Evolutionary conservation across 257 asterid species (phyloP).

Genomic region (Gentiana dahurica): DNA sequence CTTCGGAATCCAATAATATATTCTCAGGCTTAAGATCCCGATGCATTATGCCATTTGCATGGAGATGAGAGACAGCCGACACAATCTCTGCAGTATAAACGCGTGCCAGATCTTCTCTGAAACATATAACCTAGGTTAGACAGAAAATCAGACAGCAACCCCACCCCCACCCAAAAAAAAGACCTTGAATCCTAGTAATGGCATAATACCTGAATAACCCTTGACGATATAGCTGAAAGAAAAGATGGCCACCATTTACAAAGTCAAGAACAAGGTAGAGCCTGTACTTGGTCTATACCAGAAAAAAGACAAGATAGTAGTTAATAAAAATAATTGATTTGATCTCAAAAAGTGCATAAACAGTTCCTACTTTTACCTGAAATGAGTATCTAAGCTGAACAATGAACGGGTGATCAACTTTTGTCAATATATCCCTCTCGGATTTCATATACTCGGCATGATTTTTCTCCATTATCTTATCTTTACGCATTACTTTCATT

Average conservation of each 20-base stretch:
- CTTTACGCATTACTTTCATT: constrained; percentile 79
- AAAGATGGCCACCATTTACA: constrained; percentile 83
- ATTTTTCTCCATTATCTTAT: constrained; percentile 66
- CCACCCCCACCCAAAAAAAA: neutral
- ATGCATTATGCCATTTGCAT: constrained; percentile 65
- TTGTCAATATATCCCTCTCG: constrained; percentile 70
- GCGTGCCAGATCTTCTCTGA: constrained; percentile 73
- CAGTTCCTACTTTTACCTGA: constrained; percentile 32
- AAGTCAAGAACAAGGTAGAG: constrained; percentile 80
- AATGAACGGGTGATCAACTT: constrained; percentile 60
- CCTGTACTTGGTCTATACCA: constrained; percentile 52
- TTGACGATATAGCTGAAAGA: constrained; percentile 73
- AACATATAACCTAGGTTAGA: constrained; percentile 4
- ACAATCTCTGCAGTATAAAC: constrained; percentile 72
- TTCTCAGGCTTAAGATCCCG: constrained; percentile 87
- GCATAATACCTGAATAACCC: constrained; percentile 59
- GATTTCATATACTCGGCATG: constrained; percentile 64
- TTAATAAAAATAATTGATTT: no score
- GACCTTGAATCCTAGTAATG: neutral
- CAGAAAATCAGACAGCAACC: neutral
- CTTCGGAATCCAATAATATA: constrained; percentile 65
- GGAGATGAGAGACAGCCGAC: constrained; percentile 73
- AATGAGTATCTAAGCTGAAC: constrained; percentile 72
- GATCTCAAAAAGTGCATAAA: no score
- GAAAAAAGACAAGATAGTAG: neutral